These are phyloP conservation scores for Macrolepiota albuminosa DNA, from an alignment of 768 basidiomycete genomes.

Conservation along the genomic window DNA sequence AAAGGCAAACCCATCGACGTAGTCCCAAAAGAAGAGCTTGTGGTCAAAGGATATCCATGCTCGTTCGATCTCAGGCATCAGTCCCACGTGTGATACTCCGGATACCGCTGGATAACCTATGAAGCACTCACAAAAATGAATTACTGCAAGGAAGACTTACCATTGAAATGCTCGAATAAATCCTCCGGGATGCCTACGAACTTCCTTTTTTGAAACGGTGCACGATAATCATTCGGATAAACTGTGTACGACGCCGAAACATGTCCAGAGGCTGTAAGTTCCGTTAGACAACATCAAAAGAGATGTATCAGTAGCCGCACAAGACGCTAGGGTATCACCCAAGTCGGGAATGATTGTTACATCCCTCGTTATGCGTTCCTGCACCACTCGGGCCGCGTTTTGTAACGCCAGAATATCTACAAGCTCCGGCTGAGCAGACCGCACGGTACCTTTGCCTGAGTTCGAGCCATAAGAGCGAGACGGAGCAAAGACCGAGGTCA, in stretches of 20 bases:
- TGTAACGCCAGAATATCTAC: slow-evolving; percentile 62
- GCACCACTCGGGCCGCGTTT: slow-evolving; percentile 61
- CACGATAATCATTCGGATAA: slow-evolving; percentile 71
- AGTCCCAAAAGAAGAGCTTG: slow-evolving; percentile 95
- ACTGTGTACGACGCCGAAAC: slow-evolving; percentile 77
- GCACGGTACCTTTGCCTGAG: background rate
- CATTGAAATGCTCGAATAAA: slow-evolving; percentile 74
- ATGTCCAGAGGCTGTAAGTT: slow-evolving; percentile 49
- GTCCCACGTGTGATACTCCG: slow-evolving; percentile 79
- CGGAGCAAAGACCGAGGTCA: slow-evolving; percentile 18
- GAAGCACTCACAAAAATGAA: slow-evolving; percentile 2
- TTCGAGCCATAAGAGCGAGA: slow-evolving; percentile 13
- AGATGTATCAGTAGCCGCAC: slow-evolving; percentile 33
- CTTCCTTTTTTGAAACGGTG: slow-evolving; percentile 75
- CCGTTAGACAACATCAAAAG: background rate
- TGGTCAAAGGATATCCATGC: slow-evolving; percentile 96
- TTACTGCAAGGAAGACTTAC: slow-evolving; percentile 34
- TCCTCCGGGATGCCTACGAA: slow-evolving; percentile 75
- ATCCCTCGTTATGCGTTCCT: slow-evolving; percentile 70
- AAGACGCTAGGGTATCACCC: slow-evolving; percentile 58
- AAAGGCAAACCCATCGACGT: slow-evolving; percentile 75
- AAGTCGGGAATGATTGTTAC: slow-evolving; percentile 71
- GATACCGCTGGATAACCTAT: slow-evolving; percentile 43
- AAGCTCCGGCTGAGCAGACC: slow-evolving; percentile 25
- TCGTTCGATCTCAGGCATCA: slow-evolving; percentile 89